Evolutionary conservation across 2,329 filamentous ascomycete genomes (phyloP).

Genomic region (Sarocladiaceae sp.): DNA sequence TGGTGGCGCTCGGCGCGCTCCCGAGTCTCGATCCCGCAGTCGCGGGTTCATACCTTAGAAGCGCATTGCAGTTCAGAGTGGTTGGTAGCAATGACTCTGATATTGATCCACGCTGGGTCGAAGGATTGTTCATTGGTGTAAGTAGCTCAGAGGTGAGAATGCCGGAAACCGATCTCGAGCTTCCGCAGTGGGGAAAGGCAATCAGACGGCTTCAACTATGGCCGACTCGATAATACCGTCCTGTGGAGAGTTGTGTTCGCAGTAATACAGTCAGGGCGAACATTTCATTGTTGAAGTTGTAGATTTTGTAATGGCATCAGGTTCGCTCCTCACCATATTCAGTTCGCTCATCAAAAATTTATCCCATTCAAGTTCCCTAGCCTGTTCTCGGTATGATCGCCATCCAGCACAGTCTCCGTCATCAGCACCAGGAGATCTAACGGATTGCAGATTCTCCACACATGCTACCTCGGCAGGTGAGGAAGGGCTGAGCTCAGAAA

Average conservation of each 20-base stretch:
- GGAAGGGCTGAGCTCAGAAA: no score
- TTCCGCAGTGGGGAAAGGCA: conserved; percentile 23
- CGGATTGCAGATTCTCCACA: no score
- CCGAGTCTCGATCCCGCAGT: conserved; percentile 29
- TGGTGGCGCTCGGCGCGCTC: conserved; percentile 33
- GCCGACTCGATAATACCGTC: no score
- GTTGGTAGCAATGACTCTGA: conserved; percentile 20
- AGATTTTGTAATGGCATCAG: not conserved
- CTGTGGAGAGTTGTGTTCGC: no score
- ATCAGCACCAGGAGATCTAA: no score
- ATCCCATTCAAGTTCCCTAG: not conserved
- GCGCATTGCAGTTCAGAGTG: conserved; percentile 30
- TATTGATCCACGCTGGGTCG: conserved; percentile 20
- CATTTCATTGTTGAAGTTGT: not conserved
- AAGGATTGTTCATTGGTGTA: conserved; percentile 25
- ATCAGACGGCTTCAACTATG: conserved; percentile 21
- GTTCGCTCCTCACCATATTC: not conserved
- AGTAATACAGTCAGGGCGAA: no score
- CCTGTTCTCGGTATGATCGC: no score
- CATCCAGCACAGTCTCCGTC: no score
- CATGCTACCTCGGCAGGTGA: no score
- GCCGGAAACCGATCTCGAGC: conserved; percentile 19
- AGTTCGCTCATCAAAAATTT: not conserved
- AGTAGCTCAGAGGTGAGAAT: conserved; percentile 24
- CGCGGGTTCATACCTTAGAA: conserved; percentile 37